Base-by-base conservation (phyloP, 176 grass and related monocot species). In the Leersia perrieri region DNA sequence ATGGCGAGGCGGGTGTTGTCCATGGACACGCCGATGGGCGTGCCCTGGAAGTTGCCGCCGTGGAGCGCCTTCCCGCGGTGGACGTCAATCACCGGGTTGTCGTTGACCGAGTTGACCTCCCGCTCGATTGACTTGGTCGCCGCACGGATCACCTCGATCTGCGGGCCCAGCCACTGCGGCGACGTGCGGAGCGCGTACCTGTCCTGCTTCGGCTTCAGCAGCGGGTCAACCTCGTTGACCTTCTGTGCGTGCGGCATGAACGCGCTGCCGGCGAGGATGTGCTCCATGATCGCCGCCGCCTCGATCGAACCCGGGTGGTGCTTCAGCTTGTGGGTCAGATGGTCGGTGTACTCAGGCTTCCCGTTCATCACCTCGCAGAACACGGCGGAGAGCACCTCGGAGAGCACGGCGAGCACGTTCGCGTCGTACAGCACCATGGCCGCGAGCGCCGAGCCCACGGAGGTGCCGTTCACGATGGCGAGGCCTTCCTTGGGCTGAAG, bases 301-400 rank as follows among this genome's bases (percentile, higher is more conserved):
- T 95, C 93, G 63, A 95, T 95, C 63, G 91, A 91, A 1, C 93
- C 93, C 26, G 93, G 93, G 74, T 95, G 93, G 78, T 95, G 93
- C 87, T 95, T 95, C 34, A 95, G 83, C 84, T 92, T 92, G 84
- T 95, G 93, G 57, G 89, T 94, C 35, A 94, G 85, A 72, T 94
- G 89, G 68, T 95, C 93, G 18, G 92, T 86, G 75, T 77, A 95
- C 87, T 95, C 92, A 13, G 92, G 92, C 68, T 95, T 95, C 22
- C 92, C 92, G 63, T 89, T 88, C 92, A 95, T 95, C 1, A 95
- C 92, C 84, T 95, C 92, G 72, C 87, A 89, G 81, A 95, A 95
- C 12, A 95, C 62, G 1, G 92, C 92, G 2, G 92, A 92, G 12
- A 92, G 79, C 1, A 95, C 90, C 65, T 77, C 82, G 0, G 93